Conservation (phyloP, 345 rosid species). For the Nephelium lappaceum region DNA sequence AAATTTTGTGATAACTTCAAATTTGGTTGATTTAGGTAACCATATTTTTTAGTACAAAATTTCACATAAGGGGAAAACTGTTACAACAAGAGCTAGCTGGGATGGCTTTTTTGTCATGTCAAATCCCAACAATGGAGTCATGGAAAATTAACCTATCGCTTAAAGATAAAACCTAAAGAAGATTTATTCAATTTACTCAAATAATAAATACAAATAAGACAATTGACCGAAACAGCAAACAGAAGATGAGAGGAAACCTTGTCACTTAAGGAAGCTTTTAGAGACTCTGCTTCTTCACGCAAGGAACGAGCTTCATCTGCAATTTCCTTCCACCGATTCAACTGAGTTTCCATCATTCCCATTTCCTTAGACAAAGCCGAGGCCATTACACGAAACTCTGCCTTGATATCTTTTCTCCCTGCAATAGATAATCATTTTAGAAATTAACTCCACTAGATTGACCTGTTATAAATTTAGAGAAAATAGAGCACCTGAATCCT, state of each 20-base stretch:
- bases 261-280: conserved; percentile 57
- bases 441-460: conserved; percentile 15
- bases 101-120: background rate
- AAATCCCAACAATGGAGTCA: background rate
- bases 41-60: background rate
- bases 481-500: conserved; percentile 70
- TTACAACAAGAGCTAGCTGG: background rate
- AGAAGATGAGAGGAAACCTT: conserved; percentile 50
- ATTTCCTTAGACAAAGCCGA: conserved; percentile 92
- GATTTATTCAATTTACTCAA: background rate
- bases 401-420: conserved; percentile 89
- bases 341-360: conserved; percentile 90
- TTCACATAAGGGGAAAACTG: background rate
- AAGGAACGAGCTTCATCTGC: conserved; percentile 76
- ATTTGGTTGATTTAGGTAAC: background rate
- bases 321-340: conserved; percentile 87
- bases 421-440: conserved; percentile 31
- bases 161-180: background rate
- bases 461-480: background rate
- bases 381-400: conserved; percentile 85
- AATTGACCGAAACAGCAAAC: background rate
- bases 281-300: conserved; percentile 65
- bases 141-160: background rate
- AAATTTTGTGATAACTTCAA: background rate
- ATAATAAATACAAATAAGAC: background rate